phyloP scores from a whole-genome alignment of 2,329 filamentous ascomycete species.

The Fusarium siculi region DNA sequence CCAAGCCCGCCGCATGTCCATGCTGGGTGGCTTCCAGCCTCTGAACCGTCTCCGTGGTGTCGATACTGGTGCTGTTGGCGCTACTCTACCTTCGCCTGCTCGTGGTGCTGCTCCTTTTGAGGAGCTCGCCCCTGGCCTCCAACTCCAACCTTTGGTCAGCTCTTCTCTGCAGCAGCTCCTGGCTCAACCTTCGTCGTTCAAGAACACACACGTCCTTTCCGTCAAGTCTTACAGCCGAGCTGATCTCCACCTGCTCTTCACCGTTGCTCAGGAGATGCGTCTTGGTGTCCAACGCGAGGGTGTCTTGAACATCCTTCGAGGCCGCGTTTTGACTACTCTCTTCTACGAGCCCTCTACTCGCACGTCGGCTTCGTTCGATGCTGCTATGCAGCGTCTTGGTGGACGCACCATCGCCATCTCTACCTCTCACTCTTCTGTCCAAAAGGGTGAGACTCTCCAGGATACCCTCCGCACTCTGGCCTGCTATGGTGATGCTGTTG shows the following conservation, averaged over 20 bases:
- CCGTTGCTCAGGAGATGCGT: conserved; percentile 97
- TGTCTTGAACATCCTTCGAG: conserved; percentile 85
- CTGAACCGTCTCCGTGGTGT: conserved; percentile 47
- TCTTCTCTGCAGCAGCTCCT: conserved; percentile 78
- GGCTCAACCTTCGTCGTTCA: conserved; percentile 81
- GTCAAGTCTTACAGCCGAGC: conserved; percentile 89
- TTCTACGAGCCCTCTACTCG: conserved; percentile 98
- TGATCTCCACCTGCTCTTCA: conserved; percentile 93
- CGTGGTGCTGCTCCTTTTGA: conserved; percentile 50
- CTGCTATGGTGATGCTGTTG: conserved; percentile 94
- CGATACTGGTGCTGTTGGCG: conserved; percentile 34
- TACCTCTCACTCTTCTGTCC: conserved; percentile 85
- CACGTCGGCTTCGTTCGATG: conserved; percentile 95
- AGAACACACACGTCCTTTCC: conserved; percentile 88
- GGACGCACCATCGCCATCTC: conserved; percentile 85
- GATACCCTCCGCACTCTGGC: conserved; percentile 93
- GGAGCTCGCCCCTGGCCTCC: conserved; percentile 58
- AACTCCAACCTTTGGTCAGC: conserved; percentile 62
- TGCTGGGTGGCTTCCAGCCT: conserved; percentile 46
- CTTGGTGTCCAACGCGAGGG: conserved; percentile 93
- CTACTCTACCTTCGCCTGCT: conserved; percentile 33
- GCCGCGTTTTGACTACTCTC: conserved; percentile 87
- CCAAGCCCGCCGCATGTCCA: conserved; percentile 47
- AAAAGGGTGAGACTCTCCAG: conserved; percentile 94
- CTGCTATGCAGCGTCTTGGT: conserved; percentile 97